Evolutionary conservation across 306 rosid genomes (phyloP), one percentile per base, ranked within the genome.

Genomic region (Quercus wislizeni): DNA sequence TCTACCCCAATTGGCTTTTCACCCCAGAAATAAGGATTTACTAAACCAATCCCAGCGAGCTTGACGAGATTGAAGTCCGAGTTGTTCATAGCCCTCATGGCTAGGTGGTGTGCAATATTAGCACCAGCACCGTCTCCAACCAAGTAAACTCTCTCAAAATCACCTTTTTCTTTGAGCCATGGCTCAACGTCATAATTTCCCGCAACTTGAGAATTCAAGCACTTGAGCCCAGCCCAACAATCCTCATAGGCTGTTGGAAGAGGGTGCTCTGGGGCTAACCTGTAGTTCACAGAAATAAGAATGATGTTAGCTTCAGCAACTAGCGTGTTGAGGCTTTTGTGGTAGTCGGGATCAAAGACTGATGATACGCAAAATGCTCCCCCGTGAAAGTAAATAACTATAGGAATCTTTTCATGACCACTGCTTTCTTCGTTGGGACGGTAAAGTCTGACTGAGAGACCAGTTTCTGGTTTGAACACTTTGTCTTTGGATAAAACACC

Each of bases 11-110:
- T 83, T 1, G 93, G 86, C 33, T 83, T 83, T 35, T 86, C 61
- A 1, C 97, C 99, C 99, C 97, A 94, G 76, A 92, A 94, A 43
- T 92, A 94, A 21, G 97, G 97, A 72, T 94, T 85, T 57, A 94
- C 82, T 83, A 90, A 30, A 17, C 82, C 78, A 6, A 89, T 78
- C 63, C 97, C 98, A 1, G 30, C 4, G 0, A 92, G 70, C 80
- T 87, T 91, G 21, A 89, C 11, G 54, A 49, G 54, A 49, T 49
- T 20, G 13, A 49, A 49, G 5, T 74, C 76, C 30, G 85, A 54
- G 41, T 54, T 52, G 41, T 54, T 52, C 30, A 62, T n/a, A 27
- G 49, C 17, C 69, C 78, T 83, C 10, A 87, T 41, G 38, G 94
- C 81, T 75, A 92, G 27, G 87, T 83, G 87, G 90, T 94, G 94